Evolutionary conservation across 306 rosid genomes (phyloP), one percentile per base, ranked within the genome.

Genomic region (Prunus armeniaca): DNA sequence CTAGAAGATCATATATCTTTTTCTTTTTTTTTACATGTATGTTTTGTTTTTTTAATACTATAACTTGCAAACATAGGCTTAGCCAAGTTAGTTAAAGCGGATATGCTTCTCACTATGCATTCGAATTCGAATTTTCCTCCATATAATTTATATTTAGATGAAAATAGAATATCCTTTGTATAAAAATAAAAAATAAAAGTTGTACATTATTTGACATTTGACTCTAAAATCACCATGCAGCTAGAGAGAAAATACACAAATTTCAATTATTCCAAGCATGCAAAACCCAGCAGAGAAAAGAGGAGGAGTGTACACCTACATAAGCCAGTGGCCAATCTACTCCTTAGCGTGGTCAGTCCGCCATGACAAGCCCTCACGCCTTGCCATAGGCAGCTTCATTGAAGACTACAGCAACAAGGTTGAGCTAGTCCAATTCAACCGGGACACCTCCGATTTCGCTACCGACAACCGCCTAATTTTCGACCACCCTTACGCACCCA

Each of bases 401-500:
- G 91, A 91, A 71, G 90, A 91, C 38, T 84, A 71, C 76, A 75
- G 79, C 81, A 91, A 91, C 84, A 91, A 87, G 79, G 90, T 88
- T 9, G 96, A 91, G 67, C 86, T 88, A 0, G 81, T 90, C 69
- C 86, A 82, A 45, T 87, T 87, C 88, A 80, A 84, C 79, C 5
- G 57, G 0, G 82, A 86, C 41, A 85, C 91, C 14, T 67, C 74
- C 24, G 84, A 78, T 67, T 88, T 86, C 78, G 60, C 76, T 67
- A 85, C 86, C 8, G 82, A 90, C 32, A 84, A 52, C 43, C 87
- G 89, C 69, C 81, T 87, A 9, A 67, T 80, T 1, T 79, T 87
- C 24, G 90, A 88, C 67, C 93, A 90, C 78, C 93, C 96, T 60
- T 85, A 85, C 9, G 83, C 96, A 0, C 88, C 96, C 11, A 88